Base-by-base conservation (phyloP, 2,329 filamentous ascomycete species). In the Incumbomyces lentus region DNA sequence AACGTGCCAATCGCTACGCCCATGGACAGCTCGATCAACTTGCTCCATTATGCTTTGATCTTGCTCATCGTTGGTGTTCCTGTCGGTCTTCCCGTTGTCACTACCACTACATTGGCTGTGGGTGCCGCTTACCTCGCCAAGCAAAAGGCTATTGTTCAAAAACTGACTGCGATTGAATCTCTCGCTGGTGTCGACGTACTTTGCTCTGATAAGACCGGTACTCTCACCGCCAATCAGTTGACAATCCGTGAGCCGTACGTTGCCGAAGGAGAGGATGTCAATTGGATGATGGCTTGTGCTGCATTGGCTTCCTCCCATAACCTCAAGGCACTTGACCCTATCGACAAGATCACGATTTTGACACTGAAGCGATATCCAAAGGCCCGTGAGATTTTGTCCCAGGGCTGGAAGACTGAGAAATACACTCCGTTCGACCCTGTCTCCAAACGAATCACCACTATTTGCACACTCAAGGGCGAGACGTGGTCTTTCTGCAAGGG, bases 201-300 rank as follows among this genome's bases (percentile, higher is more conserved):
- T 55, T 87, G 83, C 73, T 86, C 83, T 59, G 83, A 87, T 70
- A 86, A 87, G 76, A 86, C 83, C 38, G 83, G 83, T 71, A 87
- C 83, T 30, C 73, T 86, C 57, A 84, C 81, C 49, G 80, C 80
- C 57, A 84, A 84, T 66, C 82, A 86, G 71, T 74, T 86, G 44
- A 82, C 77, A 60, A 83, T 86, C 60, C 81, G 82, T 63, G 83
- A 86, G 62, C 83, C 83, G 16, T 86, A 81, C 67, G 81, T 86
- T 49, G 78, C 81, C 51, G 82, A 86, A 65, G 83, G 82, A 58
- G 78, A 84, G 61, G 82, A 86, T 66, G 78, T 86, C 64, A 83
- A 86, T 72, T 86, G 82, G 82, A 86, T 86, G 82, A 86, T 86
- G 82, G 82, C 82, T 54, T 82, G 84, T 50, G 82, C 83, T 50